Evolutionary conservation across 495 filamentous ascomycete species (phyloP), one percentile per base, ranked within the genome.

Genomic region (Durotheca rogersii): DNA sequence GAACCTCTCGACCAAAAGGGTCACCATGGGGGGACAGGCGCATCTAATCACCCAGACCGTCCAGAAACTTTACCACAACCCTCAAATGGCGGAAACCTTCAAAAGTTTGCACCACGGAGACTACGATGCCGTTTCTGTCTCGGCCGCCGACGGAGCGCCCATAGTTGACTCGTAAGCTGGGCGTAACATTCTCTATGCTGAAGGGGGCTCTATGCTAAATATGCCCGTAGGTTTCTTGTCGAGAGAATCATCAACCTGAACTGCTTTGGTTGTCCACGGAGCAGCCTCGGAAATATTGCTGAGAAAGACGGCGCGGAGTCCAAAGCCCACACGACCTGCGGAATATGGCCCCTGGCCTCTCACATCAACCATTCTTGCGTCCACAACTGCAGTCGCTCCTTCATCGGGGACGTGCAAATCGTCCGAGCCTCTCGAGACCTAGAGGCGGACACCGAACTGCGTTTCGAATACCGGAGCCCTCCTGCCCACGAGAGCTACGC

Each of bases 341-440:
- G 37, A 9, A 25, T 42, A 3, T 29, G 21, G 46, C 18, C 32
- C 12, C 10, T 12, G 12, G 40, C 40, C 10, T 43, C 40, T 17
- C 16, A 25, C 10, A 18, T 43, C 40, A 43, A 43, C 11, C 40
- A 43, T 30, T 43, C 40, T 32, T 43, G 40, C 11, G 17, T 32
- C 9, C 2, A 14, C 7, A 43, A 31, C 32, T 43, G 40, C 20
- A 2, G 12, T 4, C 40, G 40, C 10, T 3, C 11, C 19, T 43
- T 43, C 12, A 43, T 43, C 20, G 40, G 40, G 14, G 40, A 43
- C 20, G 11, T 43, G 19, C 40, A 43, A 43, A 43, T 43, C 19
- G 12, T 43, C 4, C 2, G 40, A 32, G 40, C 40, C 10, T 15
- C 6, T 32, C 15, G 12, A 43, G 20, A 43, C 11, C 27, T 43